phyloP scores from a whole-genome alignment of 176 grass and related monocot species.

The Miscanthus lutarioriparius region DNA sequence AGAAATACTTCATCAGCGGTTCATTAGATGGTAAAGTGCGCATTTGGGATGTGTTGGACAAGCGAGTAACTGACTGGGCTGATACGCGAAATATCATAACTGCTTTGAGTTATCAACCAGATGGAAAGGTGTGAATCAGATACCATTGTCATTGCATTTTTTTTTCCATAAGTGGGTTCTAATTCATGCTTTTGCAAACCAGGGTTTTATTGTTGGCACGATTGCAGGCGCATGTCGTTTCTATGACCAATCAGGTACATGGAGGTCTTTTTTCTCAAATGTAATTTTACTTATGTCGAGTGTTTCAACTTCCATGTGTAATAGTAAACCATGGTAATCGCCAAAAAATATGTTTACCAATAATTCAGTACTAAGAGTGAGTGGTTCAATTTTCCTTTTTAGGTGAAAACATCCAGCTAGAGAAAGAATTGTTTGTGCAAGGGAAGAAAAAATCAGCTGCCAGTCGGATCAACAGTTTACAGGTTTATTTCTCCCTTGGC shows the following conservation, averaged over 20 bases:
- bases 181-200: constrained; percentile 30
- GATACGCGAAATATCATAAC: constrained; percentile 80
- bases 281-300: constrained; percentile 21
- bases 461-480: constrained; percentile 66
- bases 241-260: constrained; percentile 67
- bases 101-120: constrained; percentile 69
- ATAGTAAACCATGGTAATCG: background rate
- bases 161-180: constrained; percentile 5
- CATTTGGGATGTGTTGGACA: constrained; percentile 75
- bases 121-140: constrained; percentile 73
- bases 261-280: background rate
- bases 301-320: background rate
- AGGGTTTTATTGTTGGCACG: constrained; percentile 86
- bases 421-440: constrained; percentile 54
- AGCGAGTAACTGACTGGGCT: constrained; percentile 81
- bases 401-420: constrained; percentile 68
- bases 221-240: constrained; percentile 72
- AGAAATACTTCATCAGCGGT: constrained; percentile 82
- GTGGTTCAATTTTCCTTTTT: background rate
- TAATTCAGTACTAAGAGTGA: background rate
- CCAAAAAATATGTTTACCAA: background rate
- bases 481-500: constrained; percentile 50
- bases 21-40: constrained; percentile 93
- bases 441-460: constrained; percentile 64
- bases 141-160: constrained; percentile 12